A percentile compares a stretch with the other conserved stretches of the same genome.
Conservation (phyloP, 441 rosid genomes). For the Pelargonium fulgidum region DNA sequence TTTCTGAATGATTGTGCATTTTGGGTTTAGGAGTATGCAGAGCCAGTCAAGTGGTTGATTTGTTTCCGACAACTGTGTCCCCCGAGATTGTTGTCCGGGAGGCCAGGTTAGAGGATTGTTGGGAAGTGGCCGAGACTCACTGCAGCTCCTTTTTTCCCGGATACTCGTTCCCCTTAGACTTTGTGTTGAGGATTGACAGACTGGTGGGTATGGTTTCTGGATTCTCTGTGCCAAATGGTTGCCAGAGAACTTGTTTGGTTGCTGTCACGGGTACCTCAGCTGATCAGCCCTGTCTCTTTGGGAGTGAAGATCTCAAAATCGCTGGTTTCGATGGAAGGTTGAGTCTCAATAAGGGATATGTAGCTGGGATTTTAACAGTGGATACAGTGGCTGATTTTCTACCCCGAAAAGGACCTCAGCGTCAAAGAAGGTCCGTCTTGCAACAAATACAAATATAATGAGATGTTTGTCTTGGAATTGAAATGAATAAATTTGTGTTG, state of each 20-base stretch:
- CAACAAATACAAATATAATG: background rate
- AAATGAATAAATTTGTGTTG: background rate
- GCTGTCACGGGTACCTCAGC: slow-evolving; percentile 62
- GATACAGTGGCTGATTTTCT: slow-evolving; percentile 86
- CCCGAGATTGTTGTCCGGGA: slow-evolving; percentile 83
- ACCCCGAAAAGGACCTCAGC: slow-evolving; percentile 71
- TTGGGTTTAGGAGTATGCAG: slow-evolving; percentile 47
- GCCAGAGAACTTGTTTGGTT: slow-evolving; percentile 69
- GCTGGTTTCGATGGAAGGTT: slow-evolving; percentile 70
- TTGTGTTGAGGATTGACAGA: slow-evolving; percentile 70
- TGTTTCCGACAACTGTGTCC: slow-evolving; percentile 45
- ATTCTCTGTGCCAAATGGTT: slow-evolving; percentile 57
- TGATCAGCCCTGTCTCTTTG: slow-evolving; percentile 40
- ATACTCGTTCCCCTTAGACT: slow-evolving; percentile 72
- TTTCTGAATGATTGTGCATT: background rate
- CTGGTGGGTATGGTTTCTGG: slow-evolving; percentile 66
- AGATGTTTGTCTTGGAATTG: no score
- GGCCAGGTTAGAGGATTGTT: slow-evolving; percentile 82
- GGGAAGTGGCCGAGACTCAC: slow-evolving; percentile 97
- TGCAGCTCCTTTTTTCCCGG: slow-evolving; percentile 83
- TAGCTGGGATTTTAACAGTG: slow-evolving; percentile 78
- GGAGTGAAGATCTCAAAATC: slow-evolving; percentile 59
- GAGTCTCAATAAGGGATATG: slow-evolving; percentile 59
- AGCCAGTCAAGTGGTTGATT: slow-evolving; percentile 72
- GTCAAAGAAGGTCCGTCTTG: slow-evolving; percentile 50